Evolutionary conservation across 345 rosid genomes (phyloP), one percentile per base, ranked within the genome.

Genomic region (Passiflora organensis): DNA sequence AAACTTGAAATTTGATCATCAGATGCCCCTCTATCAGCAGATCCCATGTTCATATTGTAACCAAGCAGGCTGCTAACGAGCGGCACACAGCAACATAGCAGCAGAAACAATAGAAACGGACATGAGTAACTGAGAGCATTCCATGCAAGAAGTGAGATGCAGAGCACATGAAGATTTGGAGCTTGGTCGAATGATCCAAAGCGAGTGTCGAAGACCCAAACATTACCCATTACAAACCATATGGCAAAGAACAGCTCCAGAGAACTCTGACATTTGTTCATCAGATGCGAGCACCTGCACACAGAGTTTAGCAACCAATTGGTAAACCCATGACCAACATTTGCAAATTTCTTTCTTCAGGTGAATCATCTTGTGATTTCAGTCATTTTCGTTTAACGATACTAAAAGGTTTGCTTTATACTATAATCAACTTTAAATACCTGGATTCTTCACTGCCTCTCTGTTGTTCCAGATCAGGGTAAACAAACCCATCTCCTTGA

Each of bases 181-280:
- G 99, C 91, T 32, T 61, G 78, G 4, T 71, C 72, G 80, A 87
- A 85, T 0, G 96, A 83, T 38, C 88, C 90, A 4, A 89, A 82
- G 17, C 96, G 82, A 1, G 99, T 83, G 76, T 94, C 99, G 0
- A 94, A 94, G 37, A 89, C 89, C 99, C 99, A 94, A 9, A 87
- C 96, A 47, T 89, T 94, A 6, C 97, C 99, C 88, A 87, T 85
- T 58, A 94, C 99, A 66, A 94, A 94, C 99, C 99, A 94, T 43
- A 89, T 94, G n/a, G 97, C 99, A 49, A 87, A 94, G 82, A 94
- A 94, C 48, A 94, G 96, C 72, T 94, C 99, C 0, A 94, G 76
- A 0, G 89, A 94, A 14, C 95, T 82, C 65, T 86, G 81, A 68
- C 97, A 89, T 66, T 70, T 94, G 77, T 85, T 89, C 96, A 83